Conservation (phyloP, 2,329 filamentous ascomycete genomes). For the Trichophyton benhamiae region DNA sequence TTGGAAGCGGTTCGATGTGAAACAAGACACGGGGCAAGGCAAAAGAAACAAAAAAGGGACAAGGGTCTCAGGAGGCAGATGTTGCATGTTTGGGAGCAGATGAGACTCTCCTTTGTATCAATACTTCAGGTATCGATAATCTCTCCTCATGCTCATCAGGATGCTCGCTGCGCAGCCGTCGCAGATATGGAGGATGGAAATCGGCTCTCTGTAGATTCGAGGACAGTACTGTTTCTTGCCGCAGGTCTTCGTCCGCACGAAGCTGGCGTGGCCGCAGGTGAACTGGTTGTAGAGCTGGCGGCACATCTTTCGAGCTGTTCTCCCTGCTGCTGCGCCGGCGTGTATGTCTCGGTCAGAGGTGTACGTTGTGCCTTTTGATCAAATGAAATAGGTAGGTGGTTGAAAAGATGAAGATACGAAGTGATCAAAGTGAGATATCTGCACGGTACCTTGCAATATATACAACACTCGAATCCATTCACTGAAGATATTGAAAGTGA, state of each 20-base stretch:
- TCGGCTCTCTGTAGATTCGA: slow-evolving; percentile 5
- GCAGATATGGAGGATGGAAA: slow-evolving; percentile 9
- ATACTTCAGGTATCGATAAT: not conserved
- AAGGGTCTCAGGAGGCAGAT: not conserved
- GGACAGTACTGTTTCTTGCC: slow-evolving; percentile 13
- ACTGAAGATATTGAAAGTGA: not conserved
- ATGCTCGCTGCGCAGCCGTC: slow-evolving; percentile 12
- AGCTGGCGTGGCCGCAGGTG: slow-evolving; percentile 11
- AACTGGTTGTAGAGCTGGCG: slow-evolving; percentile 12
- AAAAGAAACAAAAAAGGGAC: not conserved
- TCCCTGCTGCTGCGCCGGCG: too few species aligned
- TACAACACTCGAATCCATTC: not conserved
- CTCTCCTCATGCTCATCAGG: slow-evolving; percentile 9
- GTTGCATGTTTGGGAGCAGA: not conserved
- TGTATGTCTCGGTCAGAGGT: not conserved
- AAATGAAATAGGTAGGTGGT: too few species aligned
- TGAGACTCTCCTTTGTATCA: not conserved
- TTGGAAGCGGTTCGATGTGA: not conserved
- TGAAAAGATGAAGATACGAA: too few species aligned
- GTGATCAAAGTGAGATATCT: too few species aligned
- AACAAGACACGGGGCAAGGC: not conserved
- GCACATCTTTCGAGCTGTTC: slow-evolving; percentile 7
- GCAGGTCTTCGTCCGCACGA: slow-evolving; percentile 13
- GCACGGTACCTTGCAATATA: not conserved
- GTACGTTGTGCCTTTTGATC: not conserved